phyloP scores from a whole-genome alignment of 768 basidiomycete genomes.

The Lactifluus pinguis region DNA sequence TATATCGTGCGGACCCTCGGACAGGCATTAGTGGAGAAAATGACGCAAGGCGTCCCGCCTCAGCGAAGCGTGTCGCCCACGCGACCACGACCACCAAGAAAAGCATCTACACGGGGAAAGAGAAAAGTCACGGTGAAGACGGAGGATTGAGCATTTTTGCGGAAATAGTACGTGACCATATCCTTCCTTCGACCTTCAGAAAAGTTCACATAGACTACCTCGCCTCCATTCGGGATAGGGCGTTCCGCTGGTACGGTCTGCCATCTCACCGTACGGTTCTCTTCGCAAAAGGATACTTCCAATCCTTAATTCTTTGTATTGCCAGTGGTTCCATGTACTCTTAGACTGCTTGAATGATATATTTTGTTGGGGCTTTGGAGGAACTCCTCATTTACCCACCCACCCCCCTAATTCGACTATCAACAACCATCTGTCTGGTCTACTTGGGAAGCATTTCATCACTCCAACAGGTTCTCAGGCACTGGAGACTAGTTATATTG shows the following conservation, averaged over 20 bases:
- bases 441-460: background rate
- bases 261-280: background rate
- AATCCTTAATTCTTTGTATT: background rate
- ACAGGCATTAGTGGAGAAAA: conserved; percentile 5
- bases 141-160: conserved; percentile 6
- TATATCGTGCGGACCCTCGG: conserved; percentile 7
- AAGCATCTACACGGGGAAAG: conserved; percentile 12
- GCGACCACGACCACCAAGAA: conserved; percentile 4
- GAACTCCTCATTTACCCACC: background rate
- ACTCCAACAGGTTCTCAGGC: too few relatives aligned
- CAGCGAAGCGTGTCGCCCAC: conserved; percentile 2
- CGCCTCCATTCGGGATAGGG: background rate
- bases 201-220: background rate
- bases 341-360: background rate
- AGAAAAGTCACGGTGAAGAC: conserved; percentile 6
- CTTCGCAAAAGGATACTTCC: background rate
- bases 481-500: too few relatives aligned
- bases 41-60: background rate
- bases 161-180: background rate
- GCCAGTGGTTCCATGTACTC: background rate
- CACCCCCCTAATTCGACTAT: background rate
- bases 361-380: background rate
- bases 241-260: background rate
- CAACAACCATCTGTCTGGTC: background rate
- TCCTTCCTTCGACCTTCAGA: background rate